A percentile compares a stretch with the other conserved stretches of the same genome.
Evolutionary conservation across 2,329 filamentous ascomycete genomes (phyloP).

Genomic region (Didymella pomorum): DNA sequence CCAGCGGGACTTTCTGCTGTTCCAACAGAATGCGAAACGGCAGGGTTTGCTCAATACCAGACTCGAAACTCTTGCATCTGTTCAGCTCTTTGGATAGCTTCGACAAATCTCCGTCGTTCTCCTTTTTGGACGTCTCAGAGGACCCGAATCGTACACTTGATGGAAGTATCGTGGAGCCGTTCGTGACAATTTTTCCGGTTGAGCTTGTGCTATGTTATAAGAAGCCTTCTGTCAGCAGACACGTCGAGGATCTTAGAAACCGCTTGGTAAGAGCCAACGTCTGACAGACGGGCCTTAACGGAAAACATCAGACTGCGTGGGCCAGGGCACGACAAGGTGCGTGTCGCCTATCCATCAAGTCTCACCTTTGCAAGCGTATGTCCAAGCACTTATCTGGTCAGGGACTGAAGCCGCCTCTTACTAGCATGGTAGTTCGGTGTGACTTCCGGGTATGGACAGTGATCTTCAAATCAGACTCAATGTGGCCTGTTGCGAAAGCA

Average conservation of each 20-base stretch:
- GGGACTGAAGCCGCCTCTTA: neutral
- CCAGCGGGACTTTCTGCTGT: neutral
- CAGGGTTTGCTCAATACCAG: neutral
- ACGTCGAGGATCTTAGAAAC: neutral
- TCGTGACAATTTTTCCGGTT: neutral
- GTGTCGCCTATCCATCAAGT: neutral
- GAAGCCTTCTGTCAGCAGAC: neutral
- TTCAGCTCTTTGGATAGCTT: neutral
- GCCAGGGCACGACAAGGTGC: neutral
- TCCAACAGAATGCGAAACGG: neutral
- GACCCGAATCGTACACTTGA: neutral
- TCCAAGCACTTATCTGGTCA: neutral
- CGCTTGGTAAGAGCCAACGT: neutral
- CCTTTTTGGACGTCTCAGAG: too few species aligned
- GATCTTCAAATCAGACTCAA: slow-evolving; percentile 3
- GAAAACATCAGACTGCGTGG: neutral
- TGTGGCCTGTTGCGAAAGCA: neutral
- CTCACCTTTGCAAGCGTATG: neutral
- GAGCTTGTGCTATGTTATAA: neutral
- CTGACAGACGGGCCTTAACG: neutral
- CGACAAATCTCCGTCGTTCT: too few species aligned
- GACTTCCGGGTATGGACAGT: neutral
- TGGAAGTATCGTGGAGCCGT: neutral
- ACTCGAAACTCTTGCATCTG: neutral
- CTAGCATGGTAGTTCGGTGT: neutral